A percentile compares a stretch with the other conserved stretches of the same genome.
These are phyloP conservation scores for Microdochium nivale DNA, from an alignment of 2,329 filamentous ascomycete species.

Conservation along the genomic window DNA sequence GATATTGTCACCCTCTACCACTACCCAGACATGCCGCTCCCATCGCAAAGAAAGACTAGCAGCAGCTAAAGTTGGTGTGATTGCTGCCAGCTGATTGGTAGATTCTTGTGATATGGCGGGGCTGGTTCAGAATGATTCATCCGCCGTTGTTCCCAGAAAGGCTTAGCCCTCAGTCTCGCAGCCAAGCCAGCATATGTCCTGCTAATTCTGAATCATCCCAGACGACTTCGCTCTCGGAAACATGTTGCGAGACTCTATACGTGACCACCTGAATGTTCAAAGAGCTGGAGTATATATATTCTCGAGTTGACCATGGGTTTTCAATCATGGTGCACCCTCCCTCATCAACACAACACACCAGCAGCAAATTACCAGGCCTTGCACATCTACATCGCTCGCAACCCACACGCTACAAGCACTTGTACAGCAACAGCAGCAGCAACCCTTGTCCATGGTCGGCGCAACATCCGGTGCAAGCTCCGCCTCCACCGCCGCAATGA, in stretches of 20 bases:
- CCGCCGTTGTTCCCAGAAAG: neutral
- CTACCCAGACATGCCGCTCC: too few relatives aligned
- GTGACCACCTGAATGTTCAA: too few relatives aligned
- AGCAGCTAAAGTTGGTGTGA: neutral
- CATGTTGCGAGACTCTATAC: too few relatives aligned
- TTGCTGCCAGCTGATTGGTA: too few relatives aligned
- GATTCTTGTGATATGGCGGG: neutral
- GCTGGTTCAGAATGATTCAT: neutral
- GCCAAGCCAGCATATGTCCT: neutral
- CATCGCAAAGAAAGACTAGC: too few relatives aligned
- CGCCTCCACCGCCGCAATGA: neutral
- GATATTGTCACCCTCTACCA: too few relatives aligned
- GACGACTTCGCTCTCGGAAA: neutral
- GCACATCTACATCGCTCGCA: neutral
- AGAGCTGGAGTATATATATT: neutral
- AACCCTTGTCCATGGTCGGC: neutral
- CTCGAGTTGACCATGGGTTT: neutral
- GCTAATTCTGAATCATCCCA: neutral
- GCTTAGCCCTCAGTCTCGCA: neutral
- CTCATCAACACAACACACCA: neutral
- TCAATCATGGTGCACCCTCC: neutral
- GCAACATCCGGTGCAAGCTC: constrained; percentile 1
- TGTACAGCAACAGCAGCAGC: neutral
- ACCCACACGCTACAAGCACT: too few relatives aligned
- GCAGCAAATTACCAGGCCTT: neutral